Evolutionary conservation across 352 stramenopile species (phyloP).

Genomic region (Phytophthora podocarpi): DNA sequence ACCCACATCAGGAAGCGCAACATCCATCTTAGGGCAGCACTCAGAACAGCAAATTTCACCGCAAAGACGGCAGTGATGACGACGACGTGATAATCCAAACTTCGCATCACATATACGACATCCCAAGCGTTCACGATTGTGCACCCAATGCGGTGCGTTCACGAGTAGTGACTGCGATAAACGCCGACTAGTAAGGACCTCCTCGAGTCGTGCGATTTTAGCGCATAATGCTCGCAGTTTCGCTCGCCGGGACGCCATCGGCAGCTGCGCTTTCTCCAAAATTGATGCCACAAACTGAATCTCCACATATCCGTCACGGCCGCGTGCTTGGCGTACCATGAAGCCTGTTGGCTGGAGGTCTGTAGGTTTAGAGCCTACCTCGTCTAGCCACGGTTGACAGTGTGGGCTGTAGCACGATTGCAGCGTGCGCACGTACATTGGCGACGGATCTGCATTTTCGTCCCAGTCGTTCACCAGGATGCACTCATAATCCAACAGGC

Average conservation of each 20-base stretch:
- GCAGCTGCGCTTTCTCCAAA: slow-evolving; percentile 72
- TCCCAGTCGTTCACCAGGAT: slow-evolving; percentile 81
- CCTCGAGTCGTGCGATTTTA: slow-evolving; percentile 67
- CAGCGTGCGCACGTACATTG: slow-evolving; percentile 76
- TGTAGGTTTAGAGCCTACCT: slow-evolving; percentile 51
- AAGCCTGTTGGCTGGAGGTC: slow-evolving; percentile 73
- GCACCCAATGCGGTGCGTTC: slow-evolving; percentile 72
- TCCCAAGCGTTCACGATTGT: slow-evolving; percentile 58
- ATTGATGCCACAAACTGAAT: slow-evolving; percentile 80
- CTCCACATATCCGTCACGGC: slow-evolving; percentile 60
- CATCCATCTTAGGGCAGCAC: slow-evolving; percentile 83
- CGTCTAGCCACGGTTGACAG: slow-evolving; percentile 65
- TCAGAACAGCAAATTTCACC: slow-evolving; percentile 80
- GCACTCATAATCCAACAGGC: slow-evolving; percentile 78
- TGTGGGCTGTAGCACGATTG: slow-evolving; percentile 72
- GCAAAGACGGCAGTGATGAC: slow-evolving; percentile 80
- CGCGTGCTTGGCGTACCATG: slow-evolving; percentile 70
- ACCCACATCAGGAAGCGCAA: slow-evolving; percentile 65
- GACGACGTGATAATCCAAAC: slow-evolving; percentile 72
- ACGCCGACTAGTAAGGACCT: slow-evolving; percentile 70
- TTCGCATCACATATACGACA: slow-evolving; percentile 71
- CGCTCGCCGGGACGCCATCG: slow-evolving; percentile 52
- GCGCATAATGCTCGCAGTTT: slow-evolving; percentile 62
- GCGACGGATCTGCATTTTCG: slow-evolving; percentile 41
- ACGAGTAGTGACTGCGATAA: slow-evolving; percentile 71